Conservation (phyloP, 768 basidiomycete species). For the Tulasnella sp. region DNA sequence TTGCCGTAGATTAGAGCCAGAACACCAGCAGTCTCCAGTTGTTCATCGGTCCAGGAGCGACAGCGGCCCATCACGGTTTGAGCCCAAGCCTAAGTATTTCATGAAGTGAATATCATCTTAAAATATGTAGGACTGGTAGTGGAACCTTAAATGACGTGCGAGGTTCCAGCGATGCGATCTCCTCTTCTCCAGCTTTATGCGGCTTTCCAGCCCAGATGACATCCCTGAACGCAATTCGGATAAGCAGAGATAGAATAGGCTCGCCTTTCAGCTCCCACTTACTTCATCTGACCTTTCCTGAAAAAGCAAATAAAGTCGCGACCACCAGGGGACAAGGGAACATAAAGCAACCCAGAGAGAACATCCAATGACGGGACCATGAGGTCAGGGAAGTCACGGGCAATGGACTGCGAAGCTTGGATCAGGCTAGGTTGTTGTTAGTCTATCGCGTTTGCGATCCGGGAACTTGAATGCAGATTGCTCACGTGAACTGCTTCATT, state of each 20-base stretch:
- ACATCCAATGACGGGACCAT: constrained; percentile 54
- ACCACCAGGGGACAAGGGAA: constrained; percentile 67
- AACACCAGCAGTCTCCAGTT: constrained; percentile 75
- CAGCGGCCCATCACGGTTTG: constrained; percentile 66
- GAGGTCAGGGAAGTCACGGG: constrained; percentile 67
- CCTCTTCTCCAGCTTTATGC: constrained; percentile 43
- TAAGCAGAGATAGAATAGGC: neutral
- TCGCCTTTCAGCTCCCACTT: neutral
- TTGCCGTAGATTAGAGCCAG: constrained; percentile 75
- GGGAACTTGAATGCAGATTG: neutral
- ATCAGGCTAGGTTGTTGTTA: constrained; percentile 46
- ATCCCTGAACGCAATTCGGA: constrained; percentile 39
- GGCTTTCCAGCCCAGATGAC: constrained; percentile 80
- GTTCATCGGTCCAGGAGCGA: constrained; percentile 74
- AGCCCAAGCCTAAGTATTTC: constrained; percentile 50
- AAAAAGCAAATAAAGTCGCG: constrained; percentile 79
- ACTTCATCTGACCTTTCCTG: constrained; percentile 59
- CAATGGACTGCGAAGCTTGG: constrained; percentile 65
- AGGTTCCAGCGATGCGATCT: constrained; percentile 54
- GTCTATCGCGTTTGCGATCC: neutral
- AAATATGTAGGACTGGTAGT: neutral
- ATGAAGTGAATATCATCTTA: neutral
- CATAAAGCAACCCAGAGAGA: constrained; percentile 69
- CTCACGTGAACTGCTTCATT: constrained; percentile 63
- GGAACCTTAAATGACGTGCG: constrained; percentile 64